phyloP scores from a whole-genome alignment of 2,329 filamentous ascomycete genomes.

The Aspergillus luchuensis region DNA sequence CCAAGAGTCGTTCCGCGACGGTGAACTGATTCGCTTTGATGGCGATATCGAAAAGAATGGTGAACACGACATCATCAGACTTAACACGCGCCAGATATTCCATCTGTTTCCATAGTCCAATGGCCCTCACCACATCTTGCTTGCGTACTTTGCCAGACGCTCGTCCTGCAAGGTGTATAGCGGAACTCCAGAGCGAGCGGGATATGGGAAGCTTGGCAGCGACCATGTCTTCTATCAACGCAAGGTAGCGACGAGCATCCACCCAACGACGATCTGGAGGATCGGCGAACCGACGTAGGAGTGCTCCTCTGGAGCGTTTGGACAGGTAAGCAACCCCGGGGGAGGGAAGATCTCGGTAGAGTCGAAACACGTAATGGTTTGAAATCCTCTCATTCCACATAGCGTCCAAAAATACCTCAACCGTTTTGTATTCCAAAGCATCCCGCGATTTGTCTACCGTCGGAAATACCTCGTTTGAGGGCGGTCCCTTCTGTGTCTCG shows the following conservation, averaged over 20 bases:
- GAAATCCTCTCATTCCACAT: conserved; percentile 48
- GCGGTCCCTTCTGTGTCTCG: conserved; percentile 26
- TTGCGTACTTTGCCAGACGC: conserved; percentile 64
- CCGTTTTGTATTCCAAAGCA: conserved; percentile 37
- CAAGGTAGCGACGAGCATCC: conserved; percentile 77
- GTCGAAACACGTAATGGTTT: conserved; percentile 54
- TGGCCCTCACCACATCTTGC: conserved; percentile 65
- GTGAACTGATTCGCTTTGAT: conserved; percentile 81
- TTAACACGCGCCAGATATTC: conserved; percentile 68
- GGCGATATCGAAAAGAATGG: conserved; percentile 86
- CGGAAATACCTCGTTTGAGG: conserved; percentile 33
- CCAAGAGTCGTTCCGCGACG: conserved; percentile 80
- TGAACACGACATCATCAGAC: conserved; percentile 81
- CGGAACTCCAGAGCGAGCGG: conserved; percentile 76
- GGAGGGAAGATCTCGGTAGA: conserved; percentile 55
- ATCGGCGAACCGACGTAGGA: conserved; percentile 70
- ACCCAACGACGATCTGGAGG: conserved; percentile 40
- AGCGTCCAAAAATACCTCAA: conserved; percentile 44
- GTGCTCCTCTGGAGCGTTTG: conserved; percentile 57
- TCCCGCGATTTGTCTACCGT: conserved; percentile 27
- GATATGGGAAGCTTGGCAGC: conserved; percentile 69
- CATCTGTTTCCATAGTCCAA: conserved; percentile 88
- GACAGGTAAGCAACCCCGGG: conserved; percentile 57
- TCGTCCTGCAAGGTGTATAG: conserved; percentile 75
- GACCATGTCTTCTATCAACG: conserved; percentile 80